Conservation (phyloP, 2,329 filamentous ascomycete genomes). For the Epichloe glyceriae region DNA sequence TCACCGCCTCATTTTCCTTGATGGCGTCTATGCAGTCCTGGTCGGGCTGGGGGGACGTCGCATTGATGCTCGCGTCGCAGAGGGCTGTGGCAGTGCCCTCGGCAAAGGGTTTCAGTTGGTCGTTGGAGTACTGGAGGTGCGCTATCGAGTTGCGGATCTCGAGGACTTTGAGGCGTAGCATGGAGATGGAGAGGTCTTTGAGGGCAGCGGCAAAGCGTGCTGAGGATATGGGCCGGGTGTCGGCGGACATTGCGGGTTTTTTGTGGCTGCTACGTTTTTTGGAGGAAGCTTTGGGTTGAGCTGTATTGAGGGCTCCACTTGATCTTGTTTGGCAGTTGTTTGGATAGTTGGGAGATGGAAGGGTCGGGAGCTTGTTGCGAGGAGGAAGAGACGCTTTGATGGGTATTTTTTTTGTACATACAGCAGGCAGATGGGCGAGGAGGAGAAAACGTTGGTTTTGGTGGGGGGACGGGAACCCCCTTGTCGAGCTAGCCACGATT, state of each 20-base stretch:
- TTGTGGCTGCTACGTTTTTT: too few species aligned
- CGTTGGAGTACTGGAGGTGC: constrained; percentile 63
- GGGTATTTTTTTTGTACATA: too few species aligned
- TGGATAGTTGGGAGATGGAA: neutral
- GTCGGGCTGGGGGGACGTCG: constrained; percentile 32
- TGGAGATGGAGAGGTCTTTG: constrained; percentile 49
- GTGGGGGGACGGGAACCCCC: neutral
- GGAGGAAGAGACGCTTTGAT: too few species aligned
- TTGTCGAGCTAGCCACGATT: neutral
- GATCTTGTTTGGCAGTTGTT: neutral
- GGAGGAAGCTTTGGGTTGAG: too few species aligned
- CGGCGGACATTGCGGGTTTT: constrained; percentile 42
- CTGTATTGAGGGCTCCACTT: too few species aligned
- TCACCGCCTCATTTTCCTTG: constrained; percentile 55
- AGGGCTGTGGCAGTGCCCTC: constrained; percentile 29
- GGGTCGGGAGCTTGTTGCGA: too few species aligned
- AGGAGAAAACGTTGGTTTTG: too few species aligned
- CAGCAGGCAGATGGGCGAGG: too few species aligned
- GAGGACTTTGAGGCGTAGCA: constrained; percentile 60
- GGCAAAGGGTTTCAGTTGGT: constrained; percentile 57
- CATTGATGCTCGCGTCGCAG: constrained; percentile 7
- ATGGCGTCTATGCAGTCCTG: constrained; percentile 63
- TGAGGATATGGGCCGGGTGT: constrained; percentile 46
- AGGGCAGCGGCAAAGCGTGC: constrained; percentile 55
- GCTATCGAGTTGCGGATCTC: constrained; percentile 64